phyloP scores from a whole-genome alignment of 768 basidiomycete species.

The Filobasidium wieringae region DNA sequence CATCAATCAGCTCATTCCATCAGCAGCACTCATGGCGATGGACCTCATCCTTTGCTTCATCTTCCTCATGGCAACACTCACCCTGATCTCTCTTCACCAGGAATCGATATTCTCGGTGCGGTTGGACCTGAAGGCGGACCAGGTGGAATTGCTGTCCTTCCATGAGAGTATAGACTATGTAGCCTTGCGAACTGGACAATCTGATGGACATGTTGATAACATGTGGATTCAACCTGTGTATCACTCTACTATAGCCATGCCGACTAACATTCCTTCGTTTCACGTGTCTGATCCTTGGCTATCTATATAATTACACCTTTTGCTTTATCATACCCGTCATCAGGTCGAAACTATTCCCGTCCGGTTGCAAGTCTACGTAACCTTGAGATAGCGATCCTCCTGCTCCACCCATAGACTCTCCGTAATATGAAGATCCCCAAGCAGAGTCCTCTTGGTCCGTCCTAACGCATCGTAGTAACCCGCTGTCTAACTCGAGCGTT shows the following conservation, averaged over 20 bases:
- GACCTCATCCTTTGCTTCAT: neutral
- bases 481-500: slow-evolving; percentile 77
- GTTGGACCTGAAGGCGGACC: slow-evolving; percentile 14
- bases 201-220: no score
- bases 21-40: neutral
- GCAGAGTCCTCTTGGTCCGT: neutral
- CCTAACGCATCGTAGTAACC: slow-evolving; percentile 59
- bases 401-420: neutral
- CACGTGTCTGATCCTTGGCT: no score
- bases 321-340: slow-evolving; percentile 72
- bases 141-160: slow-evolving; percentile 4
- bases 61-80: neutral
- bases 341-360: slow-evolving; percentile 93
- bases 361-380: slow-evolving; percentile 86
- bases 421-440: neutral
- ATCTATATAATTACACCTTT: slow-evolving; percentile 35
- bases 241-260: no score
- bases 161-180: no score
- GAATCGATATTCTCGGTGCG: slow-evolving; percentile 14
- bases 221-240: no score
- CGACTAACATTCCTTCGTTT: no score
- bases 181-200: no score
- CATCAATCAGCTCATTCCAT: neutral
- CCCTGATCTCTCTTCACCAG: slow-evolving; percentile 7
- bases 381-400: no score